phyloP scores from a whole-genome alignment of 1,139 yeast genomes.

The Pneumocystis jirovecii region DNA sequence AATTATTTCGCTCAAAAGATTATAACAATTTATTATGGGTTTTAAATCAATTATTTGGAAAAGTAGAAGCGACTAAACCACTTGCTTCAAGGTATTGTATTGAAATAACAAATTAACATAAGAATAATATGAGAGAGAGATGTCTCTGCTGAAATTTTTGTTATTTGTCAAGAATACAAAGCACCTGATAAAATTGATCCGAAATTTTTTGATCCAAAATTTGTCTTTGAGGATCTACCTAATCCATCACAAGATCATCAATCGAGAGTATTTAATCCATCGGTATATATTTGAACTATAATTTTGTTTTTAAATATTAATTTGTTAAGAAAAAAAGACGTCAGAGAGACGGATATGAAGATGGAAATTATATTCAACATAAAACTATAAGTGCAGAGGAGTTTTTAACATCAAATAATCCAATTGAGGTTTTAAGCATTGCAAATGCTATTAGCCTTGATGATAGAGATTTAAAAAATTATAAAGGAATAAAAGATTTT shows the following conservation, averaged over 20 bases:
- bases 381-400: slow-evolving; percentile 65
- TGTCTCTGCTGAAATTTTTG: slow-evolving; percentile 96
- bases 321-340: slow-evolving; percentile 56
- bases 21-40: slow-evolving; percentile 96
- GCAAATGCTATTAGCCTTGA: slow-evolving; percentile 32
- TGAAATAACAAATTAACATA: background rate
- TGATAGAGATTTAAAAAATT: slow-evolving; percentile 29
- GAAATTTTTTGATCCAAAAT: slow-evolving; percentile 74
- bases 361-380: slow-evolving; percentile 69
- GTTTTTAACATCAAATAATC: slow-evolving; percentile 65
- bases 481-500: slow-evolving; percentile 55
- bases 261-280: slow-evolving; percentile 80
- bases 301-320: background rate
- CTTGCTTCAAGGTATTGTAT: slow-evolving; percentile 78
- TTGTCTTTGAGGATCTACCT: slow-evolving; percentile 83
- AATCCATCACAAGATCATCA: slow-evolving; percentile 56
- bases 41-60: slow-evolving; percentile 84
- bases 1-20: slow-evolving; percentile 93
- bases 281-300: background rate
- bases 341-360: slow-evolving; percentile 94
- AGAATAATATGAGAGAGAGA: slow-evolving; percentile 4
- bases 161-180: slow-evolving; percentile 86
- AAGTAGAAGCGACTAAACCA: slow-evolving; percentile 96
- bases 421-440: slow-evolving; percentile 69
- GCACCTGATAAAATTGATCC: slow-evolving; percentile 95